Percentiles rank a stretch among this genome's conserved stretches.
Conservation (phyloP, 108 stramenopile genomes). For the Schizochytrium sp. region DNA sequence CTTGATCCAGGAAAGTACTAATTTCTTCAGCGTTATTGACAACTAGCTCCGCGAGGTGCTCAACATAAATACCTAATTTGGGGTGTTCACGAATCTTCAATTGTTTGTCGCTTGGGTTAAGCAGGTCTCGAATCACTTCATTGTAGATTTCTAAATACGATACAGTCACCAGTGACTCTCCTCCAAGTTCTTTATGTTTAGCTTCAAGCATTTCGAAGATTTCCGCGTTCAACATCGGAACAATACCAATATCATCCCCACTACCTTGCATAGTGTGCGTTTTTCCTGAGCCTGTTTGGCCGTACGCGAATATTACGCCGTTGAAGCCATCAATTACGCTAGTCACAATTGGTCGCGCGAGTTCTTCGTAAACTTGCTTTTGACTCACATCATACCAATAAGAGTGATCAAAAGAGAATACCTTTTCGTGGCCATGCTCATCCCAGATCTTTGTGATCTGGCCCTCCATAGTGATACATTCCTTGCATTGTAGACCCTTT, state of each 20-base stretch:
- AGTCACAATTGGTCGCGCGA: slow-evolving; percentile 86
- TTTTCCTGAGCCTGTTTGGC: slow-evolving; percentile 70
- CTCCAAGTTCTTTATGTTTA: not conserved
- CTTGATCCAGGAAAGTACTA: slow-evolving; percentile 82
- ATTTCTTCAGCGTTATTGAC: slow-evolving; percentile 84
- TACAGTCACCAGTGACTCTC: slow-evolving; percentile 49
- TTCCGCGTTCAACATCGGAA: slow-evolving; percentile 87
- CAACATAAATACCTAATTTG: slow-evolving; percentile 91
- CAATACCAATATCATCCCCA: slow-evolving; percentile 83
- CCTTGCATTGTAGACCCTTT: slow-evolving; percentile 56
- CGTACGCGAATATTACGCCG: slow-evolving; percentile 86
- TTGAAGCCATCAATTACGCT: slow-evolving; percentile 91
- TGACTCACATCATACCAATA: slow-evolving; percentile 86
- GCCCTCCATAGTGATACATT: slow-evolving; percentile 63
- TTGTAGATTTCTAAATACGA: slow-evolving; percentile 99
- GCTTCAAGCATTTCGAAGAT: slow-evolving; percentile 17
- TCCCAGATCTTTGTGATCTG: slow-evolving; percentile 14
- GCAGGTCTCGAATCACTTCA: slow-evolving; percentile 95
- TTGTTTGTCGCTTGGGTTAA: slow-evolving; percentile 79
- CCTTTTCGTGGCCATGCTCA: slow-evolving; percentile 73
- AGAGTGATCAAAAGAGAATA: slow-evolving; percentile 92
- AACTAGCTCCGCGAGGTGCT: slow-evolving; percentile 80
- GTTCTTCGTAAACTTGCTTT: slow-evolving; percentile 86
- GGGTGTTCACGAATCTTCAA: slow-evolving; percentile 91
- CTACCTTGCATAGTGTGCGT: slow-evolving; percentile 72